A percentile compares a stretch with the other conserved stretches of the same genome.
These are phyloP conservation scores for Colletotrichum neosansevieriae DNA, from an alignment of 2,329 filamentous ascomycete genomes.

Conservation along the genomic window DNA sequence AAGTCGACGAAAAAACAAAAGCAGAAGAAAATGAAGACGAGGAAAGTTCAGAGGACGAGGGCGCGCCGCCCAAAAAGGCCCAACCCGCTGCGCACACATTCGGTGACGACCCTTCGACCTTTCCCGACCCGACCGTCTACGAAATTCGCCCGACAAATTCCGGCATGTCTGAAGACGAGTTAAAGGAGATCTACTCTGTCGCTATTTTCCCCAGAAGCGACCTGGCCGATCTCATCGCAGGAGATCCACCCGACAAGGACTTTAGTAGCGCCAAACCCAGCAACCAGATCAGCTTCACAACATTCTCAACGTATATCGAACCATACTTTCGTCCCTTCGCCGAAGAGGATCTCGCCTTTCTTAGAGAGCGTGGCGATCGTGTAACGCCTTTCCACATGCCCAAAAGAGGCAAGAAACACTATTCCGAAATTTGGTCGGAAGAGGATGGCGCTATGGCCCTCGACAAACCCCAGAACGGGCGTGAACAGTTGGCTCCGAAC, in stretches of 20 bases:
- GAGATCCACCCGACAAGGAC: conserved; percentile 91
- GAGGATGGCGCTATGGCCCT: conserved; percentile 87
- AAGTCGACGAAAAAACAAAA: conserved; percentile 63
- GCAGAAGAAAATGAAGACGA: conserved; percentile 56
- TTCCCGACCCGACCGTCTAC: conserved; percentile 92
- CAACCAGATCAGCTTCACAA: conserved; percentile 93
- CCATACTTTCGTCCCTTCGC: conserved; percentile 90
- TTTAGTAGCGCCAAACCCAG: conserved; percentile 94
- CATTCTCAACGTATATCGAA: conserved; percentile 93
- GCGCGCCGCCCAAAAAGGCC: conserved; percentile 71
- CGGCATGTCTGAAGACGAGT: conserved; percentile 86
- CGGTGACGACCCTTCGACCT: conserved; percentile 91
- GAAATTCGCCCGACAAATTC: conserved; percentile 83
- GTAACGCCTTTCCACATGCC: conserved; percentile 87
- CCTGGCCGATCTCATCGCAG: conserved; percentile 86
- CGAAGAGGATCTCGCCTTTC: conserved; percentile 93
- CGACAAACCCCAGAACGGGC: conserved; percentile 71
- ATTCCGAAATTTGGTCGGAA: conserved; percentile 92
- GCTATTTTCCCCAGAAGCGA: conserved; percentile 84
- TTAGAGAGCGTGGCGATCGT: conserved; percentile 90
- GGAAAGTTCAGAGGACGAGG: conserved; percentile 69
- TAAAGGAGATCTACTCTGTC: conserved; percentile 89
- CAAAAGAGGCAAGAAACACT: conserved; percentile 84
- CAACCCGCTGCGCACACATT: conserved; percentile 88
- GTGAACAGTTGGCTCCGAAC: conserved; percentile 80